A percentile compares a stretch with the other conserved stretches of the same genome.
phyloP scores from a whole-genome alignment of 768 basidiomycete species.

The Suillus subaureus region DNA sequence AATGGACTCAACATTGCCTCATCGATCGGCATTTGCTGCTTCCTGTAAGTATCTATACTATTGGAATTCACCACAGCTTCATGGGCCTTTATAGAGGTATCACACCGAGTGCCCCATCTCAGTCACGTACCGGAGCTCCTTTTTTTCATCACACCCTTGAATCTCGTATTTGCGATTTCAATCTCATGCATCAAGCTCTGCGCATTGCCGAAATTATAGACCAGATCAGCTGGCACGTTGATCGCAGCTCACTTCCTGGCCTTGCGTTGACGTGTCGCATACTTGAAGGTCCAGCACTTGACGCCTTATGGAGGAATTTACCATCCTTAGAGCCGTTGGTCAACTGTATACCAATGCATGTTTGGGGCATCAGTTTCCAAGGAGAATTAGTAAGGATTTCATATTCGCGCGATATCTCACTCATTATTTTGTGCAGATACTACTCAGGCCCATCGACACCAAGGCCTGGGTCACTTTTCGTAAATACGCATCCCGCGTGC shows the following conservation, averaged over 20 bases:
- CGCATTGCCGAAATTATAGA: background rate
- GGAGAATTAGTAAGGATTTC: background rate
- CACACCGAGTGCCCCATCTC: background rate
- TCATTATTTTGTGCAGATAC: background rate
- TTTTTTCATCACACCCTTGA: background rate
- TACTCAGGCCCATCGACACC: background rate
- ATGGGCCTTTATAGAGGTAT: background rate
- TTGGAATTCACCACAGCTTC: background rate
- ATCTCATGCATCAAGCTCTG: conserved; percentile 5
- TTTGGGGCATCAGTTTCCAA: background rate
- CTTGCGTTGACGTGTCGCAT: conserved; percentile 27
- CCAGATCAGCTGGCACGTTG: background rate
- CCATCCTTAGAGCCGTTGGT: conserved; percentile 24
- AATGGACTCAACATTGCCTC: background rate
- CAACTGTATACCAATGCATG: background rate
- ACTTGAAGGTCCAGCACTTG: conserved; percentile 25
- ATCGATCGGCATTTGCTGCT: background rate
- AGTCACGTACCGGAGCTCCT: background rate
- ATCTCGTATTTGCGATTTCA: background rate
- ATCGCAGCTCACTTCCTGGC: conserved; percentile 17
- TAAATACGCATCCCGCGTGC: conserved; percentile 28
- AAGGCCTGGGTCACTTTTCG: conserved; percentile 25
- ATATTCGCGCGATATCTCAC: background rate
- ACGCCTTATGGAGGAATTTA: conserved; percentile 27
- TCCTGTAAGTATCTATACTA: background rate